Percentiles rank a stretch among this genome's conserved stretches.
phyloP scores from a whole-genome alignment of 495 filamentous ascomycete genomes.

The Neurospora cerealis region DNA sequence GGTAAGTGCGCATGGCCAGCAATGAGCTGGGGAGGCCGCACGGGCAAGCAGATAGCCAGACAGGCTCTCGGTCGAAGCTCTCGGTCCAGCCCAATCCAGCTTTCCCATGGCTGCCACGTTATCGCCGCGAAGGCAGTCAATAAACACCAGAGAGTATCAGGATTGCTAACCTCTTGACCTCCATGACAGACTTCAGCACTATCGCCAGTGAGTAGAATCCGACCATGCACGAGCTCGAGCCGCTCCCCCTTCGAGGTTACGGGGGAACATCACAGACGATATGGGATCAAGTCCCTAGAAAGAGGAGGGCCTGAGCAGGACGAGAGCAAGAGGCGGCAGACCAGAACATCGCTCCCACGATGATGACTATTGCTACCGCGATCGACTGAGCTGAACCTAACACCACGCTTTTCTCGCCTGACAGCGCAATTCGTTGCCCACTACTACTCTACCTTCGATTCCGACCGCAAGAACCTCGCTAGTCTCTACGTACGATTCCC shows the following conservation, averaged over 20 bases:
- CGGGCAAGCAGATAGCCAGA: background rate
- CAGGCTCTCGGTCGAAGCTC: background rate
- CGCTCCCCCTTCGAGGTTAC: background rate
- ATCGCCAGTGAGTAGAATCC: conserved; percentile 21
- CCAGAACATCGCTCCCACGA: background rate
- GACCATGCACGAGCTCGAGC: background rate
- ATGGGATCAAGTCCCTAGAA: background rate
- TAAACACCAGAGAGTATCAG: background rate
- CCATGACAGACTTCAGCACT: conserved; percentile 9
- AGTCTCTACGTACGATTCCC: conserved; percentile 63
- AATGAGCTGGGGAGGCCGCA: background rate
- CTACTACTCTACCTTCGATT: conserved; percentile 85
- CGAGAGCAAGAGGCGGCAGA: background rate
- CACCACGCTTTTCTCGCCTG: background rate
- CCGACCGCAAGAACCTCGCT: conserved; percentile 47
- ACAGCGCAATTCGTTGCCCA: conserved; percentile 73
- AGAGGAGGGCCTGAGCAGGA: background rate
- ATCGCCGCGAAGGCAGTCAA: background rate
- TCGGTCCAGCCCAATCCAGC: background rate
- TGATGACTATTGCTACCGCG: background rate
- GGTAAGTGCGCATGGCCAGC: background rate
- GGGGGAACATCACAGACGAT: conserved; percentile 2
- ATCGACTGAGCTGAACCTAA: conserved; percentile 1
- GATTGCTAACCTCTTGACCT: background rate
- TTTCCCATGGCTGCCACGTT: background rate